phyloP scores from a whole-genome alignment of 257 asterid genomes.

The Solanum bukasovii region DNA sequence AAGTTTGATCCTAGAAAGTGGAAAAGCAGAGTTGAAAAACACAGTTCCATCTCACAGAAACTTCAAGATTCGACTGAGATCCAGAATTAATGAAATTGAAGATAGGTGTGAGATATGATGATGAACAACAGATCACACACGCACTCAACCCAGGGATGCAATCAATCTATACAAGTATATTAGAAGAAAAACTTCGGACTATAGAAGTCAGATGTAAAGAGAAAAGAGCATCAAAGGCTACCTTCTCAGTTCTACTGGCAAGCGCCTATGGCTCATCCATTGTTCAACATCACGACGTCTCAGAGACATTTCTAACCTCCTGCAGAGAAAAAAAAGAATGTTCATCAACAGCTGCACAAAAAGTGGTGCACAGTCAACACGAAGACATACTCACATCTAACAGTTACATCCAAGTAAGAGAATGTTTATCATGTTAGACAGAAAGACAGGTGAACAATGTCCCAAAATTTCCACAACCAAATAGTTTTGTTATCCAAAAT shows the following conservation, averaged over 20 bases:
- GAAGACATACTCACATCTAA: not conserved
- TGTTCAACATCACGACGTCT: conserved; percentile 89
- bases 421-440: not conserved
- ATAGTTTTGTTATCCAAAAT: not conserved
- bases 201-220: not conserved
- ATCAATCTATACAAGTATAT: not conserved
- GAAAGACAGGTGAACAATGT: not conserved
- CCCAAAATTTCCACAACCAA: not conserved
- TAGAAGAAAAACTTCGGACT: not conserved
- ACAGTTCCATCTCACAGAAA: not conserved
- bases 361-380: not conserved
- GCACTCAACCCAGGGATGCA: not conserved
- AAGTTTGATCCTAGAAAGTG: not conserved
- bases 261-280: conserved; percentile 94
- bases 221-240: conserved; percentile 4
- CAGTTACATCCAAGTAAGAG: not conserved
- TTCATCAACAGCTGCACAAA: not conserved
- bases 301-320: conserved; percentile 76
- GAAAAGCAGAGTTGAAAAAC: not conserved
- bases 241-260: conserved; percentile 72
- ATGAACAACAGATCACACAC: not conserved
- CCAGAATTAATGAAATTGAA: not conserved
- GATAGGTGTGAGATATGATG: not conserved
- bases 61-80: not conserved
- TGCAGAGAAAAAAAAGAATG: conserved; percentile 12